These are phyloP conservation scores for Colletotrichum sp. DNA, from an alignment of 2,329 filamentous ascomycete genomes.

Conservation along the genomic window DNA sequence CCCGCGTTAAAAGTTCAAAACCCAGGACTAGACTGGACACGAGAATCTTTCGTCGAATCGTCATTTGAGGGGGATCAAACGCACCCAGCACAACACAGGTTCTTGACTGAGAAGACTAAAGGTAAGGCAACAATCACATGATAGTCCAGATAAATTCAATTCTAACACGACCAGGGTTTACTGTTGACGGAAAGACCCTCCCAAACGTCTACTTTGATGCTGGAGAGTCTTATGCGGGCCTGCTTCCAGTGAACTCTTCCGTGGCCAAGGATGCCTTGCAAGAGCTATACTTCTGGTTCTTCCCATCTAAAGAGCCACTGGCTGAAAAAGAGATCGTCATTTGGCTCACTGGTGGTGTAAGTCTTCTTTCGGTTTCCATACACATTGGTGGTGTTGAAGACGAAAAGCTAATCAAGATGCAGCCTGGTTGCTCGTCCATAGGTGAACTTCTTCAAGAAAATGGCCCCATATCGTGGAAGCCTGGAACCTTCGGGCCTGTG, in stretches of 20 bases:
- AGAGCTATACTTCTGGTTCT: conserved; percentile 71
- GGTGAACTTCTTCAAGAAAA: conserved; percentile 78
- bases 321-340: conserved; percentile 64
- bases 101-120: not conserved
- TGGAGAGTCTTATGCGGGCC: conserved; percentile 67
- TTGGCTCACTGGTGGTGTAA: conserved; percentile 61
- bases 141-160: rapidly evolving
- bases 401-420: not conserved
- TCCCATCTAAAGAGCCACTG: conserved; percentile 54
- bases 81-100: not conserved
- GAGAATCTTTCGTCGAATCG: not conserved
- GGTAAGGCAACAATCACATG: not conserved
- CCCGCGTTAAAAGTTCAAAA: not conserved
- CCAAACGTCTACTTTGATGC: conserved; percentile 75
- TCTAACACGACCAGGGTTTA: conserved; percentile 54
- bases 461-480: conserved; percentile 73
- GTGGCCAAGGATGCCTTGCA: conserved; percentile 42
- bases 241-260: conserved; percentile 57
- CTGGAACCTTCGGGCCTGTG: conserved; percentile 69
- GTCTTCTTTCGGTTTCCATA: not conserved
- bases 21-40: not conserved
- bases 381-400: not conserved
- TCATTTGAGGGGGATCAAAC: not conserved
- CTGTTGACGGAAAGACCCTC: conserved; percentile 66
- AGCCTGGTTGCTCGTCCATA: conserved; percentile 65